Evolutionary conservation across 2,329 filamentous ascomycete genomes (phyloP).

Genomic region (Beauveria bassiana): DNA sequence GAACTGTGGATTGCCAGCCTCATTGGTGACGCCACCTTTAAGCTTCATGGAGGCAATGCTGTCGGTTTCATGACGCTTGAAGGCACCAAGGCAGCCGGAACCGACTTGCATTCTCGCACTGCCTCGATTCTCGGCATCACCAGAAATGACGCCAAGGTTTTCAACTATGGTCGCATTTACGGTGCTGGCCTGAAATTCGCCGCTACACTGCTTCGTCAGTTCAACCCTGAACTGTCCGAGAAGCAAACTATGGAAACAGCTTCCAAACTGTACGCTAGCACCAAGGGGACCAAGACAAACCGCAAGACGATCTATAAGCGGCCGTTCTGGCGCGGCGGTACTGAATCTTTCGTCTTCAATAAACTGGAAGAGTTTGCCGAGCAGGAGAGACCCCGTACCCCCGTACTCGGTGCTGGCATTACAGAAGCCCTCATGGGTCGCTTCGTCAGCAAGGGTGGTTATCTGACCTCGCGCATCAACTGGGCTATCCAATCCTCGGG

Average conservation of each 20-base stretch:
- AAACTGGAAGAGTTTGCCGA: slow-evolving; percentile 96
- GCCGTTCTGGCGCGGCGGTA: slow-evolving; percentile 90
- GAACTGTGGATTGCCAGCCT: slow-evolving; percentile 98
- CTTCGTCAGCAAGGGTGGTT: slow-evolving; percentile 81
- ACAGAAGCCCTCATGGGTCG: slow-evolving; percentile 89
- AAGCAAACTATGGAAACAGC: slow-evolving; percentile 69
- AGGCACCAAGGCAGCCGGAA: slow-evolving; percentile 87
- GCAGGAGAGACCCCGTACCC: slow-evolving; percentile 82
- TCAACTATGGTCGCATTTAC: slow-evolving; percentile 98
- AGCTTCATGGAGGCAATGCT: slow-evolving; percentile 90
- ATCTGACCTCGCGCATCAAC: slow-evolving; percentile 94
- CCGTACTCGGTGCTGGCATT: slow-evolving; percentile 88
- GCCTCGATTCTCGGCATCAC: slow-evolving; percentile 89
- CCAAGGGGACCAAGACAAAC: slow-evolving; percentile 81
- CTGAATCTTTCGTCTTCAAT: slow-evolving; percentile 97
- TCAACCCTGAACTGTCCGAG: slow-evolving; percentile 80
- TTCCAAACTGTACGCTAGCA: slow-evolving; percentile 73
- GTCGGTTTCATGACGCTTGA: slow-evolving; percentile 99
- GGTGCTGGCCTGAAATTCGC: slow-evolving; percentile 96
- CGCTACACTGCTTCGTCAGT: slow-evolving; percentile 80
- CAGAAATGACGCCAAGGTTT: slow-evolving; percentile 90
- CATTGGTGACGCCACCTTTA: slow-evolving; percentile 89
- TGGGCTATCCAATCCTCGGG: slow-evolving; percentile 98
- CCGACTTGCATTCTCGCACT: slow-evolving; percentile 89
- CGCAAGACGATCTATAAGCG: slow-evolving; percentile 64